A percentile compares a stretch with the other conserved stretches of the same genome.
phyloP scores from a whole-genome alignment of 495 filamentous ascomycete species.

The Podospora pseudoanserina region DNA sequence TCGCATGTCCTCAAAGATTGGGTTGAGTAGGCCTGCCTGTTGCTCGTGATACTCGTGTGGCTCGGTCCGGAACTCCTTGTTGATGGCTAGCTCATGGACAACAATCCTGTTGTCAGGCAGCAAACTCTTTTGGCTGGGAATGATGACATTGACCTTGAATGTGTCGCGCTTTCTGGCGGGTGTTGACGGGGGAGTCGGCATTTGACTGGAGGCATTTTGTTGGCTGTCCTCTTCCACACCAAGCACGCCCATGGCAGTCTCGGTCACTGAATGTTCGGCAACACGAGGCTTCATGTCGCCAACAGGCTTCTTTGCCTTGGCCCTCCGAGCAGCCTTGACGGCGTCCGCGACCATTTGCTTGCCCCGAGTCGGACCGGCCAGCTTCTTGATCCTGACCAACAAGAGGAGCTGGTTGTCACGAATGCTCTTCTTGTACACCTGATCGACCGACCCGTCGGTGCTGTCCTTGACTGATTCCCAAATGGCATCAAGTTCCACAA shows the following conservation, averaged over 20 bases:
- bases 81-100: conserved; percentile 88
- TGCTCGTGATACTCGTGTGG: conserved; percentile 49
- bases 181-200: conserved; percentile 43
- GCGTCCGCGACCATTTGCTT: conserved; percentile 79
- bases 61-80: conserved; percentile 68
- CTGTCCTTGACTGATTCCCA: conserved; percentile 96
- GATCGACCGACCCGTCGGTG: conserved; percentile 75
- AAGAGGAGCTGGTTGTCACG: conserved; percentile 88
- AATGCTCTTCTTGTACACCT: conserved; percentile 89
- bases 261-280: conserved; percentile 43
- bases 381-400: conserved; percentile 80
- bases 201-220: conserved; percentile 34
- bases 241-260: conserved; percentile 38
- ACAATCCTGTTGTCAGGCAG: conserved; percentile 81
- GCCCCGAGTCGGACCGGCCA: conserved; percentile 78
- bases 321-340: conserved; percentile 72
- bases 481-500: conserved; percentile 91
- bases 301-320: conserved; percentile 63
- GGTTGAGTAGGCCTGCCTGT: conserved; percentile 49
- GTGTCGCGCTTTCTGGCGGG: conserved; percentile 35
- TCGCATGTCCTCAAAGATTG: conserved; percentile 76
- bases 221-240: conserved; percentile 32
- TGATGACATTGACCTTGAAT: conserved; percentile 40
- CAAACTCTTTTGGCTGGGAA: conserved; percentile 41
- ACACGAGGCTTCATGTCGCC: conserved; percentile 68